phyloP scores from a whole-genome alignment of 2,329 filamentous ascomycete species.

The Venturia carpophila region DNA sequence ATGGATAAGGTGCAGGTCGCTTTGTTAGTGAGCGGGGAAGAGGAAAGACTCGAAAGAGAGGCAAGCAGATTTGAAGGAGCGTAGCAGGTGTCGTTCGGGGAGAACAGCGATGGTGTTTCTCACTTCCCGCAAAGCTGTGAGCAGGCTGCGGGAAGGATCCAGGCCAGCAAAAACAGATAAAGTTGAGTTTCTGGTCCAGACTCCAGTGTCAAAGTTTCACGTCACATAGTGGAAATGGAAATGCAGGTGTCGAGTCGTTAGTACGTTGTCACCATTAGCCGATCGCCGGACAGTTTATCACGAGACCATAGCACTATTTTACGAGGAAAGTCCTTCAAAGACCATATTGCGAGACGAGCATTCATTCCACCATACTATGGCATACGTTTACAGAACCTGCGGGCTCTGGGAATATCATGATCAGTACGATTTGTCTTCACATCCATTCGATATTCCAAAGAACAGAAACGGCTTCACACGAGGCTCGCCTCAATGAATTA shows the following conservation, averaged over 20 bases:
- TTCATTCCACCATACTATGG: too few species aligned
- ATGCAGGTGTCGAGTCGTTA: background rate
- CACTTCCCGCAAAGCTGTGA: background rate
- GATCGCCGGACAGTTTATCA: background rate
- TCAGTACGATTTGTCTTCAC: too few species aligned
- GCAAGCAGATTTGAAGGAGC: too few species aligned
- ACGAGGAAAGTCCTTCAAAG: too few species aligned
- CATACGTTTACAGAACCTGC: too few species aligned
- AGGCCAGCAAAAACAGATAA: too few species aligned
- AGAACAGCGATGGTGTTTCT: background rate
- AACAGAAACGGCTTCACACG: too few species aligned
- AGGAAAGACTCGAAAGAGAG: background rate
- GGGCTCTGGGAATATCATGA: too few species aligned
- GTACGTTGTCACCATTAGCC: background rate
- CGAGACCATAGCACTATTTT: background rate
- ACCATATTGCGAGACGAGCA: too few species aligned
- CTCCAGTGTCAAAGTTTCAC: background rate
- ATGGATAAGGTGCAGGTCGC: background rate
- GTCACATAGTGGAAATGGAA: background rate
- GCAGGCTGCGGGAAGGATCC: too few species aligned
- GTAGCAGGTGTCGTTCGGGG: background rate
- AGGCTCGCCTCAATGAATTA: too few species aligned
- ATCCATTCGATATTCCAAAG: too few species aligned
- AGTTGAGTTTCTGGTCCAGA: background rate
- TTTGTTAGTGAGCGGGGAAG: constrained; percentile 1